Base-by-base conservation (phyloP, 176 grass and related monocot species). In the Musa itinerans region DNA sequence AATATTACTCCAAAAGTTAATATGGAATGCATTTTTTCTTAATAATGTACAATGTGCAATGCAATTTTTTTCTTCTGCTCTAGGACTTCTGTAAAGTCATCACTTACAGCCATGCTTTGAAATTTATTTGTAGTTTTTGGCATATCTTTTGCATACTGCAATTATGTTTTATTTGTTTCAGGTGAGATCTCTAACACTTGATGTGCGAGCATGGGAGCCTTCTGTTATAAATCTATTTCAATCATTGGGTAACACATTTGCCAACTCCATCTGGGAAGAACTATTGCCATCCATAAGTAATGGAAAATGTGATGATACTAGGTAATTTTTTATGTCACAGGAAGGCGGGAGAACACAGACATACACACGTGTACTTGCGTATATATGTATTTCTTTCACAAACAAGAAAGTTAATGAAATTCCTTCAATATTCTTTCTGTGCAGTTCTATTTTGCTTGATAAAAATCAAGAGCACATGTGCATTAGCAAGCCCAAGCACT, bases 141-240 rank as follows among this genome's bases (percentile, higher is more conserved):
- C 34, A 0, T 43, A 43, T 43, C 34, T 43, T 43, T n/a, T 62
- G 55, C 16, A 52, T 50, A 23, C 50, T 51, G 10, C 61, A 68
- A 68, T 62, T 51, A 19, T 10, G 10, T 25, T 76, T 53, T 77
- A 55, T 26, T 27, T 56, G 13, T 56, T 74, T 69, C 83, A 99
- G 95, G 95, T 99, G 80, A 89, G 95, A 82, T 94, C 88, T 74
- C 74, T 99, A 75, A 94, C 89, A 76, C 90, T 99, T 25, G 95
- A 99, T 88, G 95, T 99, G 78, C 89, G 83, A 87, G 91, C 89
- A n/a, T 99, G 95, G 95, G 95, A 99, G 50, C 86, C 91, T 76
- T 92, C 89, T 13, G 91, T 99, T 68, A 99, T 99, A 83, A 89
- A 86, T 83, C 76, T 99, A 66, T 99, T 99, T 80, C 91, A 89